Conservation (phyloP, 257 asterid species). For the Lantana camara region DNA sequence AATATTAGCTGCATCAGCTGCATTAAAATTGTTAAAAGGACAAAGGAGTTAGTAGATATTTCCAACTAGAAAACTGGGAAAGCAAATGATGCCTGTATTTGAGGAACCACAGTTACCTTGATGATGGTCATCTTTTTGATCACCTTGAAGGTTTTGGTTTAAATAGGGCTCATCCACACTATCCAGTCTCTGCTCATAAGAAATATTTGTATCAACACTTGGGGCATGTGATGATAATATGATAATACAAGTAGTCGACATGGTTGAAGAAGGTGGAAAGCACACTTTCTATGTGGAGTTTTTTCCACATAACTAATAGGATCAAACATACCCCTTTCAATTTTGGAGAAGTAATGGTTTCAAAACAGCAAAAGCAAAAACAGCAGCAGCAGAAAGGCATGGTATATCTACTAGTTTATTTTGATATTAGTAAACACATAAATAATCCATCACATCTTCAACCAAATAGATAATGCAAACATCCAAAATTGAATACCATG, state of each 20-base stretch:
- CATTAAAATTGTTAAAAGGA: conserved; percentile 28
- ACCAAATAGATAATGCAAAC: conserved; percentile 6
- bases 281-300: neutral
- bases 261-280: conserved; percentile 18
- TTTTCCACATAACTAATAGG: conserved; percentile 13
- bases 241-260: neutral
- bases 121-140: conserved; percentile 54
- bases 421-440: conserved; percentile 1
- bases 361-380: conserved; percentile 9
- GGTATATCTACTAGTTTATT: conserved; percentile 6
- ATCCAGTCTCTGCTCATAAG: conserved; percentile 67
- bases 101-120: conserved; percentile 60
- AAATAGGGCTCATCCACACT: conserved; percentile 53
- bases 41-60: conserved; percentile 22
- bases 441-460: conserved; percentile 10
- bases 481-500: conserved; percentile 51
- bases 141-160: conserved; percentile 45
- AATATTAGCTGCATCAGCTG: conserved; percentile 77
- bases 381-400: neutral
- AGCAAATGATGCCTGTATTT: conserved; percentile 6
- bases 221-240: neutral
- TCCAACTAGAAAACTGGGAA: conserved; percentile 12
- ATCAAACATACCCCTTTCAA: neutral
- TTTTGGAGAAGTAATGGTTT: conserved; percentile 1
- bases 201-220: conserved; percentile 19